Evolutionary conservation across 2,329 filamentous ascomycete genomes (phyloP).

Genomic region (Diaporthe citri): DNA sequence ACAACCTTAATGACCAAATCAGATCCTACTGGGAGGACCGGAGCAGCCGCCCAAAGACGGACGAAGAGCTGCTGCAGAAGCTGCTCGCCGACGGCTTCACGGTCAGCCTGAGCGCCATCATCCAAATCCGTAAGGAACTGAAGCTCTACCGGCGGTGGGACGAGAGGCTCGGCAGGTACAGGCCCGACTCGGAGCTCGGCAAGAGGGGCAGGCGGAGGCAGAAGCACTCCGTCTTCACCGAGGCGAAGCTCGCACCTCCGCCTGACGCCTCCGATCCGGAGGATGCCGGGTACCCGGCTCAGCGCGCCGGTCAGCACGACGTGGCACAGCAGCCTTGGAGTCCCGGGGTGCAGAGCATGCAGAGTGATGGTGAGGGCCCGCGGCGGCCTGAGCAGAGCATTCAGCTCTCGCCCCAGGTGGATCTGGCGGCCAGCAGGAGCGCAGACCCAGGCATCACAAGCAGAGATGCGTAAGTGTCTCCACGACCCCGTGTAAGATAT

Average conservation of each 20-base stretch:
- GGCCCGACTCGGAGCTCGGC: conserved; percentile 25
- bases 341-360: neutral
- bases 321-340: neutral
- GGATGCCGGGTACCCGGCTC: neutral
- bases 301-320: neutral
- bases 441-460: neutral
- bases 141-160: conserved; percentile 27
- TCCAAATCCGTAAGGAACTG: conserved; percentile 15
- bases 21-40: conserved; percentile 44
- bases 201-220: conserved; percentile 17
- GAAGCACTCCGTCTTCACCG: conserved; percentile 18
- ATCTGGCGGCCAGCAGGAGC: neutral
- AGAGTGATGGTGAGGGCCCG: neutral
- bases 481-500: neutral
- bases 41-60: conserved; percentile 22
- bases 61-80: conserved; percentile 24
- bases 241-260: conserved; percentile 14
- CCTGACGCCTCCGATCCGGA: neutral
- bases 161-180: conserved; percentile 19
- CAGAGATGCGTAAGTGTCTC: conserved; percentile 23
- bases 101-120: conserved; percentile 5
- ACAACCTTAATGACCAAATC: conserved; percentile 47
- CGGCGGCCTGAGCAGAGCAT: neutral
- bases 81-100: conserved; percentile 29
- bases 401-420: neutral